Percentiles rank a stretch among this genome's conserved stretches.
Conservation (phyloP, 148 eudicot genomes). For the Cornus florida region DNA sequence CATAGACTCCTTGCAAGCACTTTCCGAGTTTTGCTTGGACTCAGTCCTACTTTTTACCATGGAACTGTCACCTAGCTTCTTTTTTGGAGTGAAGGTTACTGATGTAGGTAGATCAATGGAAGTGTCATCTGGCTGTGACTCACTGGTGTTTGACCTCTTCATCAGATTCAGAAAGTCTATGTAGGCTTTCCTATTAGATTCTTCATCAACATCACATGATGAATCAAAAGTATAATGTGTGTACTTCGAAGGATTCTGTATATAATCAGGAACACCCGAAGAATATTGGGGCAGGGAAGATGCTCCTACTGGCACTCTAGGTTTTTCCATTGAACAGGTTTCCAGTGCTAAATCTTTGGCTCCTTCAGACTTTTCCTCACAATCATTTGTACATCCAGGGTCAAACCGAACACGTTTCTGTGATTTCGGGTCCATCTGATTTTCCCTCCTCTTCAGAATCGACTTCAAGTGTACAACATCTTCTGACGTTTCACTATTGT, state of each 20-base stretch:
- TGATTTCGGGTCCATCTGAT: conserved; percentile 29
- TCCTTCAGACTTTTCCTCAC: conserved; percentile 25
- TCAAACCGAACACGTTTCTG: conserved; percentile 64
- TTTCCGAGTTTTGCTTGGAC: conserved; percentile 23
- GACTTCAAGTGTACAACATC: conserved; percentile 38
- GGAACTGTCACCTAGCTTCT: conserved; percentile 19
- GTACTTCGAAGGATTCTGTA: conserved; percentile 69
- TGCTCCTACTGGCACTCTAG: conserved; percentile 9
- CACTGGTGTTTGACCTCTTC: conserved; percentile 21
- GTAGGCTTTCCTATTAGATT: conserved; percentile 45
- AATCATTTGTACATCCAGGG: conserved; percentile 28
- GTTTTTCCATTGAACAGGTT: conserved; percentile 16
- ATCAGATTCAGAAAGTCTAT: conserved; percentile 33
- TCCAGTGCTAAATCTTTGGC: conserved; percentile 18
- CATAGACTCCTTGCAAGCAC: conserved; percentile 10
- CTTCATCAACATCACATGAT: conserved; percentile 40
- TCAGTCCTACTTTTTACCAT: conserved; percentile 8
- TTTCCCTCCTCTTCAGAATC: conserved; percentile 59
- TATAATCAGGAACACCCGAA: conserved; percentile 58
- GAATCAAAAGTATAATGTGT: conserved; percentile 57
- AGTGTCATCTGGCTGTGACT: conserved; percentile 17
- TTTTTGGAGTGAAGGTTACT: conserved; percentile 40
- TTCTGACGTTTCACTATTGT: conserved; percentile 14
- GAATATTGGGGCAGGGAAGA: conserved; percentile 22
- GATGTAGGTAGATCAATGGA: conserved; percentile 32